Conservation (phyloP, 805 yeast species). For the Schwanniomyces vanrijiae region DNA sequence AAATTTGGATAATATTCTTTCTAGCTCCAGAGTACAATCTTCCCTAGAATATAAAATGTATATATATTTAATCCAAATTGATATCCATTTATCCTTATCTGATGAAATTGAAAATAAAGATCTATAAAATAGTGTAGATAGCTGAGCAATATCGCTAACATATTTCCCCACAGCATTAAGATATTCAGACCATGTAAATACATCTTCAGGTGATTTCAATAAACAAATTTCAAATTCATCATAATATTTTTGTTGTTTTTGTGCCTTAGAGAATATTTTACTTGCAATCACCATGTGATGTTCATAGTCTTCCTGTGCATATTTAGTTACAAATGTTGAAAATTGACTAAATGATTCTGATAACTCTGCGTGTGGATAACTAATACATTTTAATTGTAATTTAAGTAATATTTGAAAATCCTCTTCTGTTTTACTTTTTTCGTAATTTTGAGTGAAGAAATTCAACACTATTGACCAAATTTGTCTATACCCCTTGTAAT, state of each 20-base stretch:
- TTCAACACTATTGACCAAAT: conserved; percentile 18
- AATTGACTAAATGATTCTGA: conserved; percentile 40
- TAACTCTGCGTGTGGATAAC: conserved; percentile 39
- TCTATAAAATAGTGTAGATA: conserved; percentile 29
- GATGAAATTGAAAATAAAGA: conserved; percentile 13
- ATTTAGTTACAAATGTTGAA: conserved; percentile 39
- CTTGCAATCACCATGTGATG: conserved; percentile 36
- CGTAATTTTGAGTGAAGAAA: conserved; percentile 6
- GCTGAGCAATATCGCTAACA: conserved; percentile 8
- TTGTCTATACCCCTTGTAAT: conserved; percentile 18
- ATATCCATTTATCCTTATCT: conserved; percentile 13
- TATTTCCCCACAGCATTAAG: conserved; percentile 26
- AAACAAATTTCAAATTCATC: conserved; percentile 36
- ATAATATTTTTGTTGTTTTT: conserved; percentile 22
- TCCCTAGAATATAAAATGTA: conserved; percentile 22
- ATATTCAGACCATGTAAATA: conserved; percentile 31
- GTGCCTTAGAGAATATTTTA: conserved; percentile 27
- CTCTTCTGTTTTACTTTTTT: conserved; percentile 6
- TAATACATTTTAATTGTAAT: conserved; percentile 31
- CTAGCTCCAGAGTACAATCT: conserved; percentile 5
- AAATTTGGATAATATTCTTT: conserved; percentile 16
- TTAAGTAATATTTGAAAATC: conserved; percentile 17
- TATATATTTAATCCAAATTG: conserved; percentile 30
- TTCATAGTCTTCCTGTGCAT: conserved; percentile 29
- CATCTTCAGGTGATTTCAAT: conserved; percentile 12